Conservation (phyloP, 371 early-diverging fungal species). For the Mucor lusitanicus region DNA sequence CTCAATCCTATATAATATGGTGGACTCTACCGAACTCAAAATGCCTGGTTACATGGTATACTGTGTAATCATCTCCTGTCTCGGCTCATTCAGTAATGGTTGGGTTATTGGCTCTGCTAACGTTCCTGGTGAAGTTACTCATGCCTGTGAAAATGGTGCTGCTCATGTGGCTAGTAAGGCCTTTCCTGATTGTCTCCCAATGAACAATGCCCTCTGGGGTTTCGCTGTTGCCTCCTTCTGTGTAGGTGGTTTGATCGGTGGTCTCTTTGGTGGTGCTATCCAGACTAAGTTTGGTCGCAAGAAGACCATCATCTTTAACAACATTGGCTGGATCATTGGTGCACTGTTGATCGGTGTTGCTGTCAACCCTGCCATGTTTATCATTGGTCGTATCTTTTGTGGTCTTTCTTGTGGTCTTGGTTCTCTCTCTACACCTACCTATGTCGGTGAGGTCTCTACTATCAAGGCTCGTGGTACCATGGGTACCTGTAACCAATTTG, state of each 20-base stretch:
- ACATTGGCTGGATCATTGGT: slow-evolving; percentile 63
- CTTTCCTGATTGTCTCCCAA: slow-evolving; percentile 31
- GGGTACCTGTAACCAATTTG: slow-evolving; percentile 77
- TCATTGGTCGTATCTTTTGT: slow-evolving; percentile 73
- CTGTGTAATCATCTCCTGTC: slow-evolving; percentile 36
- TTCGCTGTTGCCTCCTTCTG: slow-evolving; percentile 68
- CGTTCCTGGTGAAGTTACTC: slow-evolving; percentile 38
- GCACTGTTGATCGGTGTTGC: slow-evolving; percentile 62
- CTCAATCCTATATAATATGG: background rate
- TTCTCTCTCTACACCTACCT: slow-evolving; percentile 77
- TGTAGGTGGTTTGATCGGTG: slow-evolving; percentile 74
- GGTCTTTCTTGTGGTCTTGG: slow-evolving; percentile 83
- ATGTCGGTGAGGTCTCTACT: slow-evolving; percentile 82
- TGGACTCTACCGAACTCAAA: slow-evolving; percentile 29
- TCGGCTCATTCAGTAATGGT: slow-evolving; percentile 45
- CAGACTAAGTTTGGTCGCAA: slow-evolving; percentile 70
- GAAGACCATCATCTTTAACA: slow-evolving; percentile 60
- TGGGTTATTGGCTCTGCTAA: slow-evolving; percentile 53
- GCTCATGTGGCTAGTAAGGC: slow-evolving; percentile 6
- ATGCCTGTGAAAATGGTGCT: slow-evolving; percentile 24
- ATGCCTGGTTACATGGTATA: slow-evolving; percentile 43
- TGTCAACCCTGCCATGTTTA: slow-evolving; percentile 58
- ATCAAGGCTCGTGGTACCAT: slow-evolving; percentile 66
- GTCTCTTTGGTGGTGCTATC: slow-evolving; percentile 58
- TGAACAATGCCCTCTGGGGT: slow-evolving; percentile 39